Evolutionary conservation across 202 grass and related monocot species (phyloP), one percentile per base, ranked within the genome.

Genomic region (Carex arenaria): DNA sequence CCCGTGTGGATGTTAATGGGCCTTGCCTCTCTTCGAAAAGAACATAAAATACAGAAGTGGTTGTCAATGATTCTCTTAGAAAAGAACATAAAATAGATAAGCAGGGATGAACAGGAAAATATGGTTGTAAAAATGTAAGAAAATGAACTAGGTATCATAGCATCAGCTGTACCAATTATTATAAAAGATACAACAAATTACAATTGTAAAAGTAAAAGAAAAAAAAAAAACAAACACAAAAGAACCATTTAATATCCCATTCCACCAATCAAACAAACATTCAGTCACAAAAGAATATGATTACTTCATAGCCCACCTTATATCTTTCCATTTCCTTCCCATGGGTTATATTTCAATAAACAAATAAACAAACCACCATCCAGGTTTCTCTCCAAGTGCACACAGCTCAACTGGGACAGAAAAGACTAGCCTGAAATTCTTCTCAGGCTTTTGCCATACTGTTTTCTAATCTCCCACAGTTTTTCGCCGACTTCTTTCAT

Each of bases 381-480:
- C 19, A 4, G 49, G 40, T 51, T 81, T 65, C 10, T 65, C 13
- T 65, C 28, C 59, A 69, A 34, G 73, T 20, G 47, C 15, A 78
- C 26, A 54, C 26, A 69, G 31, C 40, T 69, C 15, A 82, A 12
- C 22, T 54, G 53, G 9, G 53, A 20, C 53, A 19, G 15, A 32
- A 15, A 69, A 68, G 45, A 69, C 80, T 82, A 64, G 47, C 61
- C 80, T 34, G 80, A 82, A 67, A 82, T 67, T 54, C 80, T 88
- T 70, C 84, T 90, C 20, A 67, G 5, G 23, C 77, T 91, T 85
- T 91, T 96, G 28, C 83, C 83, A 3, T 92, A 90, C 61, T 88
- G 91, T 85, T 96, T 99, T 88, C 96, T 89, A 54, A 96, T 92
- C 82, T 96, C 96, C 96, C 96, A 99, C 14, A 99, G 84, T 84